Evolutionary conservation across 345 rosid species (phyloP).

Genomic region (Bruguiera gymnorhiza): DNA sequence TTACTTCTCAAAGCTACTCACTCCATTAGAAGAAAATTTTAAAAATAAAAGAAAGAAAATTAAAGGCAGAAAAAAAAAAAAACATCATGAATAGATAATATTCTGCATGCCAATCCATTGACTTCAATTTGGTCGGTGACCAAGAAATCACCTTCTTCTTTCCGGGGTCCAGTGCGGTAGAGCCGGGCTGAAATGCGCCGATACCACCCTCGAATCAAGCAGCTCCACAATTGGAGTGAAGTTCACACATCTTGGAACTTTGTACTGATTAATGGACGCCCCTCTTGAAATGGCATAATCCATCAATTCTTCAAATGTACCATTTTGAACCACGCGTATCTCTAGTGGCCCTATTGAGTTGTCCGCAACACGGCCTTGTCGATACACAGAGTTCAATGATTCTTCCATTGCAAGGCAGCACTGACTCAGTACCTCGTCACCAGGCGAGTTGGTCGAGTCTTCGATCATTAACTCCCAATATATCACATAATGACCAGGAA

Average conservation of each 20-base stretch:
- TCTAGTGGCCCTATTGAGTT: slow-evolving; percentile 42
- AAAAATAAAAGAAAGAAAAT: neutral
- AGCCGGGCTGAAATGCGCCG: slow-evolving; percentile 33
- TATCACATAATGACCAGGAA: slow-evolving; percentile 45
- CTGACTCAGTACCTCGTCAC: slow-evolving; percentile 13
- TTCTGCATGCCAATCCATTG: slow-evolving; percentile 3
- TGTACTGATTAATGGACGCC: slow-evolving; percentile 47
- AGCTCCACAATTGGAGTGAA: slow-evolving; percentile 41
- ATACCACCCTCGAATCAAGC: slow-evolving; percentile 39
- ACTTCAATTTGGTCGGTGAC: slow-evolving; percentile 3
- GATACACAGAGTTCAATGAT: slow-evolving; percentile 37
- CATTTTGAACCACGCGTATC: slow-evolving; percentile 38
- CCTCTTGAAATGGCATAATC: slow-evolving; percentile 45
- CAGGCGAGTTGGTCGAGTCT: slow-evolving; percentile 24
- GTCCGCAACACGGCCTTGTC: slow-evolving; percentile 39
- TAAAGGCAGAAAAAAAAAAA: neutral
- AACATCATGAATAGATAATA: neutral
- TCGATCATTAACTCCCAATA: slow-evolving; percentile 38
- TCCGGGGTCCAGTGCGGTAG: slow-evolving; percentile 37
- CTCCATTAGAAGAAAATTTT: neutral
- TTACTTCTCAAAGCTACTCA: slow-evolving; percentile 15
- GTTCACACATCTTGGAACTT: slow-evolving; percentile 41
- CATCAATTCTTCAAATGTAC: slow-evolving; percentile 46
- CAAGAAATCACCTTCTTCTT: slow-evolving; percentile 16
- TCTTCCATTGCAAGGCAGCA: slow-evolving; percentile 43